phyloP scores from a whole-genome alignment of 805 yeast genomes.

The Yamadazyma akitaensis region DNA sequence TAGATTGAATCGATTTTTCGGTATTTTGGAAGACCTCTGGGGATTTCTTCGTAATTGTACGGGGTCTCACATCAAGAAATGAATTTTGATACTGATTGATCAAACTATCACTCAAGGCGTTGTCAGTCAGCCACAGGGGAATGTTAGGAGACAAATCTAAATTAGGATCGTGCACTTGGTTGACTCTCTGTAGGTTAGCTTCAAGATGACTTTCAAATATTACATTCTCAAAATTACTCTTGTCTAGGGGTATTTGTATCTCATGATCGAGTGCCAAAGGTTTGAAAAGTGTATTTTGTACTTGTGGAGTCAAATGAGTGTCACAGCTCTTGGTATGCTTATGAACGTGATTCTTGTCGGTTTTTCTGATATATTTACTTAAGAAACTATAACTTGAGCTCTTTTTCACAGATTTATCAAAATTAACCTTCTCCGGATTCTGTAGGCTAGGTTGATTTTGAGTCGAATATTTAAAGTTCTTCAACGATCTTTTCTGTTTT shows the following conservation, averaged over 20 bases:
- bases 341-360: not conserved
- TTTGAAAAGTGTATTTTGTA: not conserved
- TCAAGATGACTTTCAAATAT: slow-evolving; percentile 2
- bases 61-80: not conserved
- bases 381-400: not conserved
- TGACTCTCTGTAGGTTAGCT: not conserved
- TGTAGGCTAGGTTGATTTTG: too few species aligned
- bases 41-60: not conserved
- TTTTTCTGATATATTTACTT: not conserved
- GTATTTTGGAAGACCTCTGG: not conserved
- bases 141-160: not conserved
- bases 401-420: not conserved
- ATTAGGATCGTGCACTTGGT: not conserved
- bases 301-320: not conserved
- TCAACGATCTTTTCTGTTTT: not conserved
- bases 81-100: slow-evolving; percentile 5
- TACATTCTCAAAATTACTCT: not conserved
- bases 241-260: not conserved
- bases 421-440: not conserved
- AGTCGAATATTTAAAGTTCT: not conserved
- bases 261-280: not conserved
- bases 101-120: slow-evolving; percentile 3
- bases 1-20: not conserved
- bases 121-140: too few species aligned
- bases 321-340: not conserved